These are phyloP conservation scores for Wallacemonas rigidus DNA, from an alignment of 208 protist species.

Conservation along the genomic window DNA sequence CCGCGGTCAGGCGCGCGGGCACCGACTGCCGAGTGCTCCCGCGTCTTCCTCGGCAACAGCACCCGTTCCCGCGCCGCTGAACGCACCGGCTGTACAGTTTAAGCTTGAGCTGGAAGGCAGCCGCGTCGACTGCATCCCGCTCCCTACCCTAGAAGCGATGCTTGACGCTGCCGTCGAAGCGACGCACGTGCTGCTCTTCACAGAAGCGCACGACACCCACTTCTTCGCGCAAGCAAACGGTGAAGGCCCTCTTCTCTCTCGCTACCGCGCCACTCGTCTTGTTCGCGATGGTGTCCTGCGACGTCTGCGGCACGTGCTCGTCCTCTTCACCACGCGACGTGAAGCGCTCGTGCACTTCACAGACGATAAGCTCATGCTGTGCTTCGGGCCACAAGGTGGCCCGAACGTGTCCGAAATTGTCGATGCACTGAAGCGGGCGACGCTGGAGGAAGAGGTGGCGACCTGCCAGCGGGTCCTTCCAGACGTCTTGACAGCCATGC, in stretches of 20 bases:
- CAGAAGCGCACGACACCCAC: neutral
- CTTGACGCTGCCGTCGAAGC: conserved; percentile 44
- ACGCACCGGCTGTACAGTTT: conserved; percentile 36
- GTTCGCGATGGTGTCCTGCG: conserved; percentile 45
- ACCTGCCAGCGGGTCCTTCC: conserved; percentile 41
- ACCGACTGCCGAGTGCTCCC: neutral
- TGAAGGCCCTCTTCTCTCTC: conserved; percentile 19
- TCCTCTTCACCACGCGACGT: conserved; percentile 68
- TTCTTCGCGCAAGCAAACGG: neutral
- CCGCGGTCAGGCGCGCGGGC: conserved; percentile 2
- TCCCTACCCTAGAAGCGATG: conserved; percentile 45
- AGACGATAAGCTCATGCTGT: conserved; percentile 74
- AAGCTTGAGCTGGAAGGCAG: conserved; percentile 73
- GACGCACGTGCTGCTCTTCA: conserved; percentile 23
- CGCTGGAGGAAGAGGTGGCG: conserved; percentile 47
- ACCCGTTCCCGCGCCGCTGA: neutral
- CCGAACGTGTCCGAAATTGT: conserved; percentile 57
- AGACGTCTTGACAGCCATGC: conserved; percentile 43
- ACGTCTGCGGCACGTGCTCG: conserved; percentile 47
- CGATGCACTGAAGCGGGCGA: conserved; percentile 35
- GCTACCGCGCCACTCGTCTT: conserved; percentile 59
- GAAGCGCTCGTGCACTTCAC: conserved; percentile 44
- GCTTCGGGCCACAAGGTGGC: conserved; percentile 40
- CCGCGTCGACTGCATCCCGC: conserved; percentile 49
- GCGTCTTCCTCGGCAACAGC: neutral